Evolutionary conservation across 768 basidiomycete genomes (phyloP).

Genomic region (Leccinum uliginosum): DNA sequence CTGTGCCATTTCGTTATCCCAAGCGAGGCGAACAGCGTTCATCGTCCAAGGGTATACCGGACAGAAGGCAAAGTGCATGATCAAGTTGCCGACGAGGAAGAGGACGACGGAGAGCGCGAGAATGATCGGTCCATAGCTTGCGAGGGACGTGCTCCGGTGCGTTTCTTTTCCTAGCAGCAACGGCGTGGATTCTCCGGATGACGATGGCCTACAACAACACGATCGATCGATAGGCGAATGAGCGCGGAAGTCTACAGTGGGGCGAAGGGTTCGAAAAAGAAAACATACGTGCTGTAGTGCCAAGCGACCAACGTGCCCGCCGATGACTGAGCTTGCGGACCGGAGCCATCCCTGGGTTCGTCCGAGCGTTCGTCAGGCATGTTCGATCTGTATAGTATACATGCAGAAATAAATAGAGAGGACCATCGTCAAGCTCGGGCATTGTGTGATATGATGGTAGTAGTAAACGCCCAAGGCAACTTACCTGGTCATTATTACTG

Average conservation of each 20-base stretch:
- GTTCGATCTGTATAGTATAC: not conserved
- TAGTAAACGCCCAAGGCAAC: not conserved
- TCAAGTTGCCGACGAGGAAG: not conserved
- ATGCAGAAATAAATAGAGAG: not conserved
- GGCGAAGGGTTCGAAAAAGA: not conserved
- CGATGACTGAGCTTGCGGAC: not conserved
- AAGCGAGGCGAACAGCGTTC: constrained; percentile 6
- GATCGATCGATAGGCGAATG: too few relatives aligned
- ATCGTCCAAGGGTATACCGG: constrained; percentile 10
- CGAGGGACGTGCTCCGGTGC: not conserved
- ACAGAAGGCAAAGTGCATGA: constrained; percentile 6
- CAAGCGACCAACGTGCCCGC: not conserved
- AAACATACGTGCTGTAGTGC: not conserved
- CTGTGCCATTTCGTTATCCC: constrained; percentile 3
- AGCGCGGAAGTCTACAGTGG: not conserved
- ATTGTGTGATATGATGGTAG: not conserved
- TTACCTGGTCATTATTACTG: constrained; percentile 1
- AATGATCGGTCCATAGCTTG: not conserved
- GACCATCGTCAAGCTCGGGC: not conserved
- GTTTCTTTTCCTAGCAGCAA: constrained; percentile 7
- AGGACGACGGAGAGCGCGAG: not conserved
- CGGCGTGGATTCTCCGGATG: constrained; percentile 3
- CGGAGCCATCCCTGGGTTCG: too few relatives aligned
- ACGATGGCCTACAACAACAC: not conserved
- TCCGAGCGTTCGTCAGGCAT: not conserved